Percentiles rank a stretch among this genome's conserved stretches.
phyloP scores from a whole-genome alignment of 352 stramenopile species.

The Phytophthora lateralis region DNA sequence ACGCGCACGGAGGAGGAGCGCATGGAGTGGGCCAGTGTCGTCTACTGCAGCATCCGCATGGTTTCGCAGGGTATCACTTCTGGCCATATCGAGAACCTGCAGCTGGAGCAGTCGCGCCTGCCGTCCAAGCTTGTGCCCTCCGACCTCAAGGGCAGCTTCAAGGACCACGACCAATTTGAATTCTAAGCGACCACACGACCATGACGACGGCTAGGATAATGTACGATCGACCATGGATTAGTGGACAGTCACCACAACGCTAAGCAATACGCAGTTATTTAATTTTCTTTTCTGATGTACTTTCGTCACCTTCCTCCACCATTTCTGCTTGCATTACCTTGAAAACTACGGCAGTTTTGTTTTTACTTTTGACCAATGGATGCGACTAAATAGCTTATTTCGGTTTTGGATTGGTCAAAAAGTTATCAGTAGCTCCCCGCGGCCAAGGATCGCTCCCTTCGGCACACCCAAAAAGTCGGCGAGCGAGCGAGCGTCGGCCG shows the following conservation, averaged over 20 bases:
- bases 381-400: background rate
- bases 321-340: background rate
- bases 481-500: conserved; percentile 8
- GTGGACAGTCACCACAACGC: background rate
- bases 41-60: conserved; percentile 90
- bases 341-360: background rate
- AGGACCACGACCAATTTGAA: conserved; percentile 30
- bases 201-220: background rate
- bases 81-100: conserved; percentile 76
- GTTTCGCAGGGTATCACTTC: conserved; percentile 86
- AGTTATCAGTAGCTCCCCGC: background rate
- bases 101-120: conserved; percentile 59
- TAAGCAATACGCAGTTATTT: background rate
- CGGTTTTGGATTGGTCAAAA: conserved; percentile 29
- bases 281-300: background rate
- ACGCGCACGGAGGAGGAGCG: conserved; percentile 69
- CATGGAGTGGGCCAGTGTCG: conserved; percentile 87
- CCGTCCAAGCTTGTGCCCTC: conserved; percentile 18
- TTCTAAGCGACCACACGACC: conserved; percentile 20
- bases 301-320: background rate
- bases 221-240: background rate
- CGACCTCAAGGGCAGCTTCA: conserved; percentile 41
- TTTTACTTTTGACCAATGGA: conserved; percentile 5
- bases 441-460: conserved; percentile 22
- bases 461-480: conserved; percentile 29